These are phyloP conservation scores for Diaporthe capsici DNA, from an alignment of 2,329 filamentous ascomycete genomes.

Conservation along the genomic window DNA sequence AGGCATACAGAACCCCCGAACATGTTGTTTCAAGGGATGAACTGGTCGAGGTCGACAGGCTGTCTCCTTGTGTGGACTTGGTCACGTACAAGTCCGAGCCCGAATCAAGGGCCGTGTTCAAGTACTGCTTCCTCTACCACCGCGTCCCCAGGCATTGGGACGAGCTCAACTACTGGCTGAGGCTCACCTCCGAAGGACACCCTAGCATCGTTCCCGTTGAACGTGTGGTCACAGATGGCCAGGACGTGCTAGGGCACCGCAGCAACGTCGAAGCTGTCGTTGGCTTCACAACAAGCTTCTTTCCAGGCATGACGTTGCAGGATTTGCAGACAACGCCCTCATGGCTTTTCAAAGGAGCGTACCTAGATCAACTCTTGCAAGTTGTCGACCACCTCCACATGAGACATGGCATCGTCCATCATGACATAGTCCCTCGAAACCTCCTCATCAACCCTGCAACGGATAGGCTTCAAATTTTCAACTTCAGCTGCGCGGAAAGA, in stretches of 20 bases:
- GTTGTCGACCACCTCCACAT: slow-evolving; percentile 57
- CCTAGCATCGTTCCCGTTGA: slow-evolving; percentile 24
- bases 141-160: slow-evolving; percentile 7
- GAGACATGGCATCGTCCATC: slow-evolving; percentile 53
- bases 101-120: slow-evolving; percentile 24
- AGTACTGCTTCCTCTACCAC: not conserved
- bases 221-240: not conserved
- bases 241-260: slow-evolving; percentile 16
- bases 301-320: slow-evolving; percentile 52
- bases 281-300: slow-evolving; percentile 48
- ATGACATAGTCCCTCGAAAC: slow-evolving; percentile 56
- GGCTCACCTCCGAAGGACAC: slow-evolving; percentile 3
- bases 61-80: slow-evolving; percentile 27
- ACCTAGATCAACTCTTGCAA: slow-evolving; percentile 53
- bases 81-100: slow-evolving; percentile 12
- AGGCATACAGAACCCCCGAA: not conserved
- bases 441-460: slow-evolving; percentile 53
- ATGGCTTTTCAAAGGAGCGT: slow-evolving; percentile 53
- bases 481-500: slow-evolving; percentile 49
- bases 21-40: not conserved
- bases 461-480: slow-evolving; percentile 53
- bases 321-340: slow-evolving; percentile 45
- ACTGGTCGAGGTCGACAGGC: slow-evolving; percentile 25
- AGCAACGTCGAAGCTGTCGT: slow-evolving; percentile 30
- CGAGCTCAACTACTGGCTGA: slow-evolving; percentile 34